Base-by-base conservation (phyloP, 2,329 filamentous ascomycete species). In the Diaporthe longicolla region DNA sequence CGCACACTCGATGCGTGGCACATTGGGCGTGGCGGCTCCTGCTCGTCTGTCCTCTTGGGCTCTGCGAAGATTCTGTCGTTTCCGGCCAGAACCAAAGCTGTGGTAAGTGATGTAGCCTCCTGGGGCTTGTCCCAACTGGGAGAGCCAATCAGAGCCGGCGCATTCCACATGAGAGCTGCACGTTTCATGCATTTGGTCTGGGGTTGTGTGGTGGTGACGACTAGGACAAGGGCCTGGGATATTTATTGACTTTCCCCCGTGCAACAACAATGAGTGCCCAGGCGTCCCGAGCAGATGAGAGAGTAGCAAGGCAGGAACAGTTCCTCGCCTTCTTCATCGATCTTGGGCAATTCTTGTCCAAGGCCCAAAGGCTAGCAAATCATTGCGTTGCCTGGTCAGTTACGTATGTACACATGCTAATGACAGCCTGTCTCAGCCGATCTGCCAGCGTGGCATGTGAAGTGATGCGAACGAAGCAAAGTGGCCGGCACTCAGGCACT, bases 51-150 rank as follows among this genome's bases (percentile, higher is more conserved):
- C 45, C 29, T 19, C 45, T 13, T 52, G 29, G 21, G 45, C 45
- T 54, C 21, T 37, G 32, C 48, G 32, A 54, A 54, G 63, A 68
- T 40, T 68, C 37, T 68, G 63, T 68, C 63, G 63, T 45, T 54
- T 50, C 24, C 52, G 66, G 66, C 50, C 59, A 71, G 57, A 50
- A 71, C 70, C 70, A 71, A 48, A 63, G 58, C 70, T 65, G 48
- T 71, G 70, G 70, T 40, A 68, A 68, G 32, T 68, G 63, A 40
- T 54, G 63, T 68, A 71, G 70, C 70, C 70, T 63, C 57, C 70
- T 54, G 70, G 70, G 43, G 26, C 32, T 55, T 63, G 40, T 63
- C 70, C 48, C n/a, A 35, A 7, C 24, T 7, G 19, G 32, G 11
- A 19, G 15, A 43, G n/a, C 70, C 70, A 71, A 71, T 71, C 70